phyloP scores from a whole-genome alignment of 768 basidiomycete species.

The Tylopilus rubrobrunneus region DNA sequence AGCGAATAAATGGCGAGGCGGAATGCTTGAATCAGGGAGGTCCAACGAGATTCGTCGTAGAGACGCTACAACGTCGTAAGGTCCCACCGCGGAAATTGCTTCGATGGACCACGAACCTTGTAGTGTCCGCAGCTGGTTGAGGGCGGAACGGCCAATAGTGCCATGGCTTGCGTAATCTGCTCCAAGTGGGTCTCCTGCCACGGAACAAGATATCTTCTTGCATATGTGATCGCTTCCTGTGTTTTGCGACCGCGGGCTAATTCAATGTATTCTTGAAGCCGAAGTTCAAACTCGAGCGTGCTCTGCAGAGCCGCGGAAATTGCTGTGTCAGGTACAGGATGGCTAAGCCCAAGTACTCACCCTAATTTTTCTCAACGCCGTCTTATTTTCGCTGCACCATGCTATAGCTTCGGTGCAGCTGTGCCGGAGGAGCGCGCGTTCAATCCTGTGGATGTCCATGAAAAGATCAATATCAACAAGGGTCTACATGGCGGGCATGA shows the following conservation, averaged over 20 bases:
- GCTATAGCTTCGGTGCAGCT: slow-evolving; percentile 86
- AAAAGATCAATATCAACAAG: slow-evolving; percentile 92
- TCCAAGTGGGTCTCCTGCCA: slow-evolving; percentile 81
- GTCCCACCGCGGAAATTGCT: not conserved
- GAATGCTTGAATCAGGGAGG: slow-evolving; percentile 69
- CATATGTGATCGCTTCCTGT: slow-evolving; percentile 79
- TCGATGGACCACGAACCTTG: slow-evolving; percentile 48
- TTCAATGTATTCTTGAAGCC: slow-evolving; percentile 96
- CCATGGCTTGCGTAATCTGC: slow-evolving; percentile 75
- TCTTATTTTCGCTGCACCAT: slow-evolving; percentile 97
- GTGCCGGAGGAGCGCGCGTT: slow-evolving; percentile 67
- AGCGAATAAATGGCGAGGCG: slow-evolving; percentile 82
- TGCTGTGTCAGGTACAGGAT: slow-evolving; percentile 9
- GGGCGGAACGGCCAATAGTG: slow-evolving; percentile 70
- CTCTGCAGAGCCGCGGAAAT: slow-evolving; percentile 49
- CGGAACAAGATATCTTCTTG: slow-evolving; percentile 69
- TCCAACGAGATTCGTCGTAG: slow-evolving; percentile 82
- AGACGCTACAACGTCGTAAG: slow-evolving; percentile 52
- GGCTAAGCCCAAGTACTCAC: slow-evolving; percentile 34
- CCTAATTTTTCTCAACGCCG: slow-evolving; percentile 87
- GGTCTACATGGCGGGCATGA: slow-evolving; percentile 42
- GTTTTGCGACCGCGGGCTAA: slow-evolving; percentile 64
- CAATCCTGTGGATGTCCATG: slow-evolving; percentile 83
- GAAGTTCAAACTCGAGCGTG: slow-evolving; percentile 92
- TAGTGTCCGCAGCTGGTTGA: slow-evolving; percentile 74